phyloP scores from a whole-genome alignment of 2,329 filamentous ascomycete genomes.

The Talaromyces islandicus region DNA sequence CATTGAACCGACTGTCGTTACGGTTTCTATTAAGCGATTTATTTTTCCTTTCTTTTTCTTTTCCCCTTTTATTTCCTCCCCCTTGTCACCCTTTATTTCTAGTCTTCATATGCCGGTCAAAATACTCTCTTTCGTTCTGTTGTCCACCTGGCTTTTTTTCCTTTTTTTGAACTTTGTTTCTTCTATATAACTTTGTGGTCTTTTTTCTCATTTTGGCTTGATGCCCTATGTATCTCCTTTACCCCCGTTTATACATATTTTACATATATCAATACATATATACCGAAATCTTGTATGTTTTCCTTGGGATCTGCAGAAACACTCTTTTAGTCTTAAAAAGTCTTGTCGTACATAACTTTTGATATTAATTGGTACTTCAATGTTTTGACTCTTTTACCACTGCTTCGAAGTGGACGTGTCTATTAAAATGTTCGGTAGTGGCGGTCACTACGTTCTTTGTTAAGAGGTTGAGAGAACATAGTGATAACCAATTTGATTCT shows the following conservation, averaged over 20 bases:
- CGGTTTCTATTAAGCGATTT: not conserved
- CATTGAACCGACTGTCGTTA: not conserved
- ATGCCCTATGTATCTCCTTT: slow-evolving; percentile 5
- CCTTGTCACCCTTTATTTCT: no score
- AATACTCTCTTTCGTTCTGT: not conserved
- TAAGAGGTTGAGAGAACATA: not conserved
- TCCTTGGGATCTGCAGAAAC: not conserved
- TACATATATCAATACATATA: not conserved
- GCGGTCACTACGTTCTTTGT: not conserved
- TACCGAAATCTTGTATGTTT: not conserved
- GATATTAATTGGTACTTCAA: not conserved
- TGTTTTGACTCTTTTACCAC: no score
- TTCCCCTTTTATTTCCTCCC: no score
- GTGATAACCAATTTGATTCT: not conserved
- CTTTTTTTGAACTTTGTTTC: not conserved
- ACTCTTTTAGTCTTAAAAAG: not conserved
- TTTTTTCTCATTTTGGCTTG: not conserved
- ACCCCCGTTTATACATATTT: slow-evolving; percentile 7
- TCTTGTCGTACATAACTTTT: not conserved
- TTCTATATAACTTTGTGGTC: not conserved
- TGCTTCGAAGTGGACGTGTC: no score
- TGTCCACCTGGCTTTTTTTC: not conserved
- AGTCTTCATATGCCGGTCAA: not conserved
- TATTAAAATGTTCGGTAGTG: no score
- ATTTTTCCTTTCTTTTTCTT: not conserved